Conservation (phyloP, 257 asterid species). For the Nemophila menziesii region DNA sequence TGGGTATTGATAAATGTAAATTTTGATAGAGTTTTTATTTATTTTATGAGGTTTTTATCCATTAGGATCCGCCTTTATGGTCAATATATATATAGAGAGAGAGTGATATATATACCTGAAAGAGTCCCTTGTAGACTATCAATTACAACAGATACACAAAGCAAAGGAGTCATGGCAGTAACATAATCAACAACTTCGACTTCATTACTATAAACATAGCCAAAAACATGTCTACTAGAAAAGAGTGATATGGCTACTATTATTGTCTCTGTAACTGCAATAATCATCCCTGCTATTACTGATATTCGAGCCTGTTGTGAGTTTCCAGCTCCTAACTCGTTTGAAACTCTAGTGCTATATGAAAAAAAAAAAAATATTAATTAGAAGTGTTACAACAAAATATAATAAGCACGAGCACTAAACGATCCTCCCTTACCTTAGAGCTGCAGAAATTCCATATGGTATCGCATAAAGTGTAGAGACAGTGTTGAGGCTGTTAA, state of each 20-base stretch:
- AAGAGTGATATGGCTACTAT: conserved; percentile 30
- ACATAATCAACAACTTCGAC: conserved; percentile 71
- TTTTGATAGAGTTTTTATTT: too few species aligned
- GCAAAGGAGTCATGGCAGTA: conserved; percentile 50
- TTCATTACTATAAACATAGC: conserved; percentile 63
- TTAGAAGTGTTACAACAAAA: neutral
- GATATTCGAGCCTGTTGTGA: conserved; percentile 49
- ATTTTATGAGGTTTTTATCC: too few species aligned
- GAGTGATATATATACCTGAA: conserved; percentile 33
- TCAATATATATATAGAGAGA: too few species aligned
- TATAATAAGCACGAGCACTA: neutral
- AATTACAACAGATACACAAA: conserved; percentile 40
- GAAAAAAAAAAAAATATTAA: neutral
- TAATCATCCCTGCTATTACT: conserved; percentile 38
- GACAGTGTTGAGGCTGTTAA: conserved; percentile 41
- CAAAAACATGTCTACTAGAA: conserved; percentile 49
- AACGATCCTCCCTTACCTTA: conserved; percentile 29
- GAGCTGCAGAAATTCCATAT: conserved; percentile 59
- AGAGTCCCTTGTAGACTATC: conserved; percentile 63
- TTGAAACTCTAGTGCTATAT: conserved; percentile 76
- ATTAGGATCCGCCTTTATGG: too few species aligned
- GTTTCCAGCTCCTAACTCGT: conserved; percentile 68
- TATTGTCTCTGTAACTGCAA: conserved; percentile 32
- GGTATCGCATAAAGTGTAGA: conserved; percentile 59
- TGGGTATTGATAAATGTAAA: too few species aligned